phyloP scores from a whole-genome alignment of 2,329 filamentous ascomycete genomes.

The Dactylonectria macrodidyma region DNA sequence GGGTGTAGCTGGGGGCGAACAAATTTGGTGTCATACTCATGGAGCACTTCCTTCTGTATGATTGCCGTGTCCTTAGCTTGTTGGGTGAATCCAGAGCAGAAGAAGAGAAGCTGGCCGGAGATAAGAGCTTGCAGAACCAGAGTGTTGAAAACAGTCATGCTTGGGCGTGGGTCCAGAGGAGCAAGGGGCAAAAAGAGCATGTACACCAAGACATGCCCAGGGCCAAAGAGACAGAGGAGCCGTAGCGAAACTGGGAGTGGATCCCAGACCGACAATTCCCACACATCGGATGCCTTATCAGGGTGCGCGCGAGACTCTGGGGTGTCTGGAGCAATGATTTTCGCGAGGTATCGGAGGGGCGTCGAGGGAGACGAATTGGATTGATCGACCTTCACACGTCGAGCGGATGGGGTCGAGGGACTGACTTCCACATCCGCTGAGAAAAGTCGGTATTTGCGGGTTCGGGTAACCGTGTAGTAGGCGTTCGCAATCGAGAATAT shows the following conservation, averaged over 20 bases:
- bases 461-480: conserved; percentile 84
- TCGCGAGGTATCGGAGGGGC: conserved; percentile 81
- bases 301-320: conserved; percentile 90
- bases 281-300: conserved; percentile 87
- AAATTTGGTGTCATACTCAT: conserved; percentile 96
- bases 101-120: conserved; percentile 81
- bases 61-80: conserved; percentile 88
- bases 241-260: conserved; percentile 87
- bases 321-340: conserved; percentile 75
- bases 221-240: conserved; percentile 92
- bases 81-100: conserved; percentile 83
- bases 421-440: conserved; percentile 84
- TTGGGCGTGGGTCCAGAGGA: conserved; percentile 83
- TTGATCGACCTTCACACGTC: conserved; percentile 85
- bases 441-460: conserved; percentile 91
- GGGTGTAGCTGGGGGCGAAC: conserved; percentile 92
- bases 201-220: conserved; percentile 92
- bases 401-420: conserved; percentile 87
- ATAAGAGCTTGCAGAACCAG: conserved; percentile 83
- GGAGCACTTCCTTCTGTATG: conserved; percentile 91
- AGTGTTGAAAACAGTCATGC: conserved; percentile 87
- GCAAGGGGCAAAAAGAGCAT: conserved; percentile 87
- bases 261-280: conserved; percentile 96
- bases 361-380: conserved; percentile 80
- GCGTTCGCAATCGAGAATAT: conserved; percentile 81